A percentile compares a stretch with the other conserved stretches of the same genome.
These are phyloP conservation scores for Curvularia eragrostidis DNA, from an alignment of 2,329 filamentous ascomycete species.

Conservation along the genomic window DNA sequence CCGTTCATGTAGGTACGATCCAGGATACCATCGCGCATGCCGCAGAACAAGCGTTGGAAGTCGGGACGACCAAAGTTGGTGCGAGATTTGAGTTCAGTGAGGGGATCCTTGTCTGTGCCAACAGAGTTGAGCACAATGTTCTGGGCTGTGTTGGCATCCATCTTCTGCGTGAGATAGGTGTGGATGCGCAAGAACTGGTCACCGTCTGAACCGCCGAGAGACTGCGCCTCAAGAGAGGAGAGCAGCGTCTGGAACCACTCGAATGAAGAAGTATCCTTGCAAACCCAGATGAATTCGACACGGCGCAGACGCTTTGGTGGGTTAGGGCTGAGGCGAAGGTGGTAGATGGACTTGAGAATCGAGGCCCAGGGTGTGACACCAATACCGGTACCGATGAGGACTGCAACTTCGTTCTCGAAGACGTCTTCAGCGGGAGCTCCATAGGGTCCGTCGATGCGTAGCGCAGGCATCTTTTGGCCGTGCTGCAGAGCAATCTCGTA, in stretches of 20 bases:
- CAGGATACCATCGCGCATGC: conserved; percentile 86
- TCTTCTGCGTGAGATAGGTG: conserved; percentile 92
- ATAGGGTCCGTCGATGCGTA: conserved; percentile 94
- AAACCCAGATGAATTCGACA: conserved; percentile 99
- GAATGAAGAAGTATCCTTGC: conserved; percentile 92
- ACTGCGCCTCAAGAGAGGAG: conserved; percentile 87
- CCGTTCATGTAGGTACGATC: conserved; percentile 86
- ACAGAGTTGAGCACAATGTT: conserved; percentile 98
- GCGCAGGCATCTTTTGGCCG: conserved; percentile 86
- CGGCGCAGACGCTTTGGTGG: conserved; percentile 86
- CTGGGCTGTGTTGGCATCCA: conserved; percentile 89
- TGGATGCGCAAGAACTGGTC: conserved; percentile 96
- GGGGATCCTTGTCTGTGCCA: conserved; percentile 82
- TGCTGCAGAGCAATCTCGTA: conserved; percentile 96
- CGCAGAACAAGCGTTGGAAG: conserved; percentile 78
- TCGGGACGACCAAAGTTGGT: conserved; percentile 97
- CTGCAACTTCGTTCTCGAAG: conserved; percentile 88
- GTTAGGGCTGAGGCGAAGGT: conserved; percentile 87
- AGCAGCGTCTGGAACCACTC: conserved; percentile 98
- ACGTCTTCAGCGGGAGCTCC: conserved; percentile 97
- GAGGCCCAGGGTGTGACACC: conserved; percentile 87
- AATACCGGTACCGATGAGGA: conserved; percentile 85
- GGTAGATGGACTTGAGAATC: conserved; percentile 97
- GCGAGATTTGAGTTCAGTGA: conserved; percentile 86
- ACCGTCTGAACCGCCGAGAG: conserved; percentile 66